Evolutionary conservation across 169 alveolate species (phyloP).

Genomic region (Amoebophrya sp.): DNA sequence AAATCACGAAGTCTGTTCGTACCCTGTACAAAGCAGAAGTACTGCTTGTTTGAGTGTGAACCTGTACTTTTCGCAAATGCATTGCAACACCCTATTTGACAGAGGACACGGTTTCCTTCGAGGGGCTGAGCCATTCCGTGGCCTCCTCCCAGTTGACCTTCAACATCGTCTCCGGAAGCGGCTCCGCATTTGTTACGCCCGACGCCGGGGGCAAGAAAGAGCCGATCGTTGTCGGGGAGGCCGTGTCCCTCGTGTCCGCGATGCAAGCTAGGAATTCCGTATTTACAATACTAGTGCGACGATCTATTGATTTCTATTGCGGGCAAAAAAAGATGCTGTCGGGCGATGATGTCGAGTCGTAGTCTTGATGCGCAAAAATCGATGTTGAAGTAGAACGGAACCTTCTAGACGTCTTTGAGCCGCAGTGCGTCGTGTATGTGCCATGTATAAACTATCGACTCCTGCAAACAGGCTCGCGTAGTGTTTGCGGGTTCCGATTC

Average conservation of each 20-base stretch:
- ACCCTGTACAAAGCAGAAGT: no score
- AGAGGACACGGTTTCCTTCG: not conserved
- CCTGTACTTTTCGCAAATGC: no score
- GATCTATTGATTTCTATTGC: no score
- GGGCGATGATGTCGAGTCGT: not conserved
- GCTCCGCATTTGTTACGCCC: not conserved
- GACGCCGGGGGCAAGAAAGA: not conserved
- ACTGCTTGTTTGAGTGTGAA: no score
- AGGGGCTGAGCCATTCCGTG: not conserved
- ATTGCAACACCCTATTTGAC: no score
- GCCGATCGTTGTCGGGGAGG: not conserved
- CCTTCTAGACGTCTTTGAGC: no score
- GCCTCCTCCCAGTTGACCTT: not conserved
- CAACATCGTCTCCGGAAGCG: not conserved
- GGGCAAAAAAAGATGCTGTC: no score
- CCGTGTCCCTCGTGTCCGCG: not conserved
- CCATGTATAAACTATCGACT: not conserved
- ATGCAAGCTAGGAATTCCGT: conserved; percentile 4
- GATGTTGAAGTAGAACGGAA: no score
- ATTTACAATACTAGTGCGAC: no score
- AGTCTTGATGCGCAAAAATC: not conserved
- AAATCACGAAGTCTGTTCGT: no score
- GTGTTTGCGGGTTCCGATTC: not conserved
- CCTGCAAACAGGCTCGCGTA: not conserved
- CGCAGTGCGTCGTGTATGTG: not conserved